A percentile compares a stretch with the other conserved stretches of the same genome.
phyloP scores from a whole-genome alignment of 768 basidiomycete genomes.

The Cystoderma amianthinum region DNA sequence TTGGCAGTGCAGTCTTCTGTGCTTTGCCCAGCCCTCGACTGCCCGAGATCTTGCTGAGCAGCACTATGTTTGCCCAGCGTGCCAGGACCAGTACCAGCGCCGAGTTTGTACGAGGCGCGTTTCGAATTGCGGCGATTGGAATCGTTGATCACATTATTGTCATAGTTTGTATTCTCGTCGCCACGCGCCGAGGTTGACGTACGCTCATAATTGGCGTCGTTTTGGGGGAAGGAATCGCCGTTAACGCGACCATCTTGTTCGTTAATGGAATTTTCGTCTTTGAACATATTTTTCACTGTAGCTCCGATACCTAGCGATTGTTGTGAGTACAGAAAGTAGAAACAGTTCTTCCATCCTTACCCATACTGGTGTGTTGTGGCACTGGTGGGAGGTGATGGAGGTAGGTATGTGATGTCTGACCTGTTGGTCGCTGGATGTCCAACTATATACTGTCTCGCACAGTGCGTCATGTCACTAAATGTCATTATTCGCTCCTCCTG shows the following conservation, averaged over 20 bases:
- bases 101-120: conserved; percentile 10
- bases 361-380: too few species aligned
- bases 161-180: not conserved
- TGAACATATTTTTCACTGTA: conserved; percentile 6
- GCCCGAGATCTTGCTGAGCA: conserved; percentile 6
- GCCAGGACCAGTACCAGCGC: conserved; percentile 13
- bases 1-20: too few species aligned
- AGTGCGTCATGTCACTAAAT: too few species aligned
- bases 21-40: conserved; percentile 5
- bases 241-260: too few species aligned
- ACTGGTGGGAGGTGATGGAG: too few species aligned
- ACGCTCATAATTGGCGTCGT: not conserved
- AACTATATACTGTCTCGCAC: too few species aligned
- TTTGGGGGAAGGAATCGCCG: too few species aligned
- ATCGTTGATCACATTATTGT: not conserved
- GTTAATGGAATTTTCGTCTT: conserved; percentile 2
- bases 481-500: too few species aligned
- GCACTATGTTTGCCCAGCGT: conserved; percentile 9
- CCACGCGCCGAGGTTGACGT: not conserved
- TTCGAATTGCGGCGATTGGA: not conserved
- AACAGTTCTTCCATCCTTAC: too few species aligned
- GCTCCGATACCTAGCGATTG: conserved; percentile 3
- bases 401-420: too few species aligned
- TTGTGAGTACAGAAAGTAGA: too few species aligned
- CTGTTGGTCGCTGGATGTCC: too few species aligned